These are phyloP conservation scores for Acacia melanoxylon DNA, from an alignment of 306 rosid species.

Conservation along the genomic window DNA sequence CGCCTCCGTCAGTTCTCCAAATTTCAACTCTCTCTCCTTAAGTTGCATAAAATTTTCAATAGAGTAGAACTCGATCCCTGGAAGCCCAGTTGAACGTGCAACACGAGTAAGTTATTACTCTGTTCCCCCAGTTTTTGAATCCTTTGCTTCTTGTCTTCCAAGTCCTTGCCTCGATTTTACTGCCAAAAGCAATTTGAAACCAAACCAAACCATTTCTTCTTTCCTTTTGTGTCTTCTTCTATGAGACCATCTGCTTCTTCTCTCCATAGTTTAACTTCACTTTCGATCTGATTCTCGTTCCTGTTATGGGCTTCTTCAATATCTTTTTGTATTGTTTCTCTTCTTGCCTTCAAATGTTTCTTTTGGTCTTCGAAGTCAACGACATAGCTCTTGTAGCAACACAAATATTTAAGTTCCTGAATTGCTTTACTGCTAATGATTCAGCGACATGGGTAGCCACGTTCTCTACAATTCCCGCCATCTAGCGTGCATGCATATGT, in stretches of 20 bases:
- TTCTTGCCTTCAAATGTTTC: background rate
- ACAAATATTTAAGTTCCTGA: too few relatives aligned
- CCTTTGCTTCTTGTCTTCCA: background rate
- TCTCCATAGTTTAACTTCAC: background rate
- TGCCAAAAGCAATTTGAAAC: background rate
- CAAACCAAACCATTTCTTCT: background rate
- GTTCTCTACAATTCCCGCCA: too few relatives aligned
- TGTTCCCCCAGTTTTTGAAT: background rate
- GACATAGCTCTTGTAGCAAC: too few relatives aligned
- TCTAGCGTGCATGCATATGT: too few relatives aligned
- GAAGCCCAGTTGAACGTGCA: background rate
- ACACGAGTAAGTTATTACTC: background rate
- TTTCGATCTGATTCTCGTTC: background rate
- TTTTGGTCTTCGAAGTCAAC: background rate
- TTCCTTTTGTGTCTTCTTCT: background rate
- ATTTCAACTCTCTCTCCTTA: background rate
- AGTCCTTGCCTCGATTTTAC: conserved; percentile 2
- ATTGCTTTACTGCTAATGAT: too few relatives aligned
- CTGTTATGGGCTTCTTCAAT: background rate
- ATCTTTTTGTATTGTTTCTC: background rate
- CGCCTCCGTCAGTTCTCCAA: background rate
- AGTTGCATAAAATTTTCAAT: conserved; percentile 5
- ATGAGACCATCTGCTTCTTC: background rate
- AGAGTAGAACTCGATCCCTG: conserved; percentile 3
- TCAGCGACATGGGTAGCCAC: too few relatives aligned